Evolutionary conservation across 2,329 filamentous ascomycete genomes (phyloP), one percentile per base, ranked within the genome.

Genomic region (Byssochlamys sp.): DNA sequence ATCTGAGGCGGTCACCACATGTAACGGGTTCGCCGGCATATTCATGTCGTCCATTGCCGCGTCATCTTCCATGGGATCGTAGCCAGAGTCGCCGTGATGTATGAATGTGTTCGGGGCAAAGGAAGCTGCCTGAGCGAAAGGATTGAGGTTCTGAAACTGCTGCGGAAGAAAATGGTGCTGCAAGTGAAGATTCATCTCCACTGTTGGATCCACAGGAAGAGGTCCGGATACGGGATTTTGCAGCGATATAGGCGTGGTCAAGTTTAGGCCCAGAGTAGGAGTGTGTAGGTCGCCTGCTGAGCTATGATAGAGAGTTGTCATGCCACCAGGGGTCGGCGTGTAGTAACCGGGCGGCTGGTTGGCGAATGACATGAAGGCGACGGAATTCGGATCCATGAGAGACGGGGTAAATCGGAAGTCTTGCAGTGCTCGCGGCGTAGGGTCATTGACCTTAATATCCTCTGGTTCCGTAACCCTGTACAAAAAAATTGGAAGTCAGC

Each of bases 371-470:
- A 84, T 81, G 73, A 96, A 96, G 26, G 85, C 84, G 71, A 90
- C 90, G 29, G 89, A 88, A 71, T 87, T 90, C 19, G 90, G 85
- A 69, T 97, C 92, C 69, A 97, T 82, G 58, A 95, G 79, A 25
- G 91, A 94, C 3, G 91, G 90, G 2, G 91, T 95, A 68, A 96
- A 91, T 63, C 88, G 84, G 86, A 91, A 94, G 65, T 96, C 91
- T 67, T 88, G 85, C 49, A 87, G 83, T 19, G 86, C 88, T 70
- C 88, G 84, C 4, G 90, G 90, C 2, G 90, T 95, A 24, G 89
- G 87, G 68, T 96, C 90, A 67, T 88, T 84, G 73, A 94, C 88
- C 71, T 89, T 90, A 62, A 83, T 73, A 58, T 79, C 76, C 39
- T 80, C 74, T 50, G 74, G 71, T 53, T 78, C 76, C 60, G 73